phyloP scores from a whole-genome alignment of 2,329 filamentous ascomycete species.

The Ophiostoma sp. region DNA sequence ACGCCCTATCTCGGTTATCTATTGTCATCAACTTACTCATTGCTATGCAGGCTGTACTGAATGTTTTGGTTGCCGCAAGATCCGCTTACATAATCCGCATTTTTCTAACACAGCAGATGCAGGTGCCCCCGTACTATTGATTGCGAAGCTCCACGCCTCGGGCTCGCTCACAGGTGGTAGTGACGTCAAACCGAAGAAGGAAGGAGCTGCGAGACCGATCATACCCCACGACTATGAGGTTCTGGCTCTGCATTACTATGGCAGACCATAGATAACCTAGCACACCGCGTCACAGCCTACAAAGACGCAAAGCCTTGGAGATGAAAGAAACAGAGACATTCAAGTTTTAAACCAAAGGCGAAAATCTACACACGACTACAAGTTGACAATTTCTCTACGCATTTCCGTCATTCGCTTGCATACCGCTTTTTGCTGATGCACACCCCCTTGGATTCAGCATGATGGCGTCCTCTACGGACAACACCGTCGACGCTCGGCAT shows the following conservation, averaged over 20 bases:
- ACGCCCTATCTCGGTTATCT: not conserved
- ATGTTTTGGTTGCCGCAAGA: not conserved
- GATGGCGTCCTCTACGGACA: slow-evolving; percentile 1
- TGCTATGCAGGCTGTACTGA: not conserved
- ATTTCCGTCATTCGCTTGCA: not conserved
- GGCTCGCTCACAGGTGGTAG: not conserved
- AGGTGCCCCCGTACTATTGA: not conserved
- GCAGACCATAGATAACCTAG: not conserved
- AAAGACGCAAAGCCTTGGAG: not conserved
- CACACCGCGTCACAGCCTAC: not conserved
- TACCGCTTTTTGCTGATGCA: not conserved
- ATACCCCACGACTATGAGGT: not conserved
- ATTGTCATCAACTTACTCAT: not conserved
- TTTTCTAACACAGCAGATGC: not conserved
- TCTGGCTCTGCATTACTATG: too few species aligned
- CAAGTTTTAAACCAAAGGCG: not conserved
- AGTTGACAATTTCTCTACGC: too few species aligned
- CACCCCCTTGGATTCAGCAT: not conserved
- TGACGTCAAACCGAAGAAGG: slow-evolving; percentile 11
- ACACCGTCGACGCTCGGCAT: not conserved
- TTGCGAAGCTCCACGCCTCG: not conserved
- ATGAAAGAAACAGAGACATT: not conserved
- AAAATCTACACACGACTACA: not conserved
- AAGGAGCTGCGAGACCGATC: not conserved
- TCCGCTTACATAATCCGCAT: not conserved